phyloP scores from a whole-genome alignment of 306 rosid species.

The Quercus dentata region DNA sequence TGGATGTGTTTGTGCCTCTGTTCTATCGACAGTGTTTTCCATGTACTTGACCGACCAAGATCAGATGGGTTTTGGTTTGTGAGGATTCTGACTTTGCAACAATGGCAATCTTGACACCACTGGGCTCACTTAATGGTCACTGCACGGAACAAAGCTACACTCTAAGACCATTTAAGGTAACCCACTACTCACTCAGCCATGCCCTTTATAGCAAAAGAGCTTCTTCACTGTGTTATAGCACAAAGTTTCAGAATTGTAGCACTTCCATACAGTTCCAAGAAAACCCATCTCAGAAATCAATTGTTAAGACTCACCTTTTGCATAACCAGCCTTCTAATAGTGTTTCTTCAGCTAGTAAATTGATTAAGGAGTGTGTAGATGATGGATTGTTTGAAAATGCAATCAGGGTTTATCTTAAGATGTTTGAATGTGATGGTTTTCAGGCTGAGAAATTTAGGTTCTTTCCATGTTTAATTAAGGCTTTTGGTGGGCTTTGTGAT shows the following conservation, averaged over 20 bases:
- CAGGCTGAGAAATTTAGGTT: constrained; percentile 29
- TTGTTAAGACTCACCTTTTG: not conserved
- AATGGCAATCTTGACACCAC: not conserved
- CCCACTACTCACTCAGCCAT: not conserved
- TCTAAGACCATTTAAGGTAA: not conserved
- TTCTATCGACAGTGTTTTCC: no score
- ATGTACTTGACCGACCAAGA: no score
- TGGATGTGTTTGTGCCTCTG: no score
- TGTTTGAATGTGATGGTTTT: constrained; percentile 32
- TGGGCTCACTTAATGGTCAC: no score
- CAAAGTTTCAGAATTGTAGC: constrained; percentile 7
- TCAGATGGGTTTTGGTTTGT: no score
- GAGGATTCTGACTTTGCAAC: not conserved
- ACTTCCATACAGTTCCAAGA: not conserved
- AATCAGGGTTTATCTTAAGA: constrained; percentile 18
- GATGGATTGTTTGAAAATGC: constrained; percentile 30
- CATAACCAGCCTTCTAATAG: not conserved
- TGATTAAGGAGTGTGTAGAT: constrained; percentile 20
- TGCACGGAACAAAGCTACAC: not conserved
- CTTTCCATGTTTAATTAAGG: constrained; percentile 38
- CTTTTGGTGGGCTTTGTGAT: constrained; percentile 34
- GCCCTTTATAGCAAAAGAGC: not conserved
- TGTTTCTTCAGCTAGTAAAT: not conserved
- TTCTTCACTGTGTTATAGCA: not conserved
- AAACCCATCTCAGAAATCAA: constrained; percentile 13